Conservation (phyloP, 1,284 basidiomycete genomes). For the Sporisorium reilianum region DNA sequence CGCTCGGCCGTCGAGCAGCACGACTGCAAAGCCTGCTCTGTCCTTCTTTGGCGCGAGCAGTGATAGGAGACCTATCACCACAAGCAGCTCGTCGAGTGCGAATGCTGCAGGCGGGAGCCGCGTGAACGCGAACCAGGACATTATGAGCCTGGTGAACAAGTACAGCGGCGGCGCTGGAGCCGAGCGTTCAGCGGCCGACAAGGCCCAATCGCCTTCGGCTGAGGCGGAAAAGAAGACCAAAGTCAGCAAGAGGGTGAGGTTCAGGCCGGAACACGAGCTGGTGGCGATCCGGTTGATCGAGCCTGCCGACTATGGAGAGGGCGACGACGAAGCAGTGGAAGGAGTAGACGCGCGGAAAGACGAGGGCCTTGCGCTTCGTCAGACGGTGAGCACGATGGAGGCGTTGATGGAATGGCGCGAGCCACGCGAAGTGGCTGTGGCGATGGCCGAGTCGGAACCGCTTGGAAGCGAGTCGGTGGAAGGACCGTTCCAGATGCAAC, state of each 20-base stretch:
- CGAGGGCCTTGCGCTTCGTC: slow-evolving; percentile 54
- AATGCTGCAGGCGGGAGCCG: slow-evolving; percentile 5
- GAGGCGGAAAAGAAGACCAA: slow-evolving; percentile 22
- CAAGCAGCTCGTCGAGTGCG: background rate
- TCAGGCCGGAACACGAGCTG: slow-evolving; percentile 55
- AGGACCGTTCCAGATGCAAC: slow-evolving; percentile 36
- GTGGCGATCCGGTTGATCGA: slow-evolving; percentile 52
- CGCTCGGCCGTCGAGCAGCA: slow-evolving; percentile 7
- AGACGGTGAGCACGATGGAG: slow-evolving; percentile 55
- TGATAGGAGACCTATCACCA: slow-evolving; percentile 8
- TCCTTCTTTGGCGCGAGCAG: slow-evolving; percentile 21
- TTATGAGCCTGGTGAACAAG: slow-evolving; percentile 48
- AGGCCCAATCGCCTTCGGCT: background rate
- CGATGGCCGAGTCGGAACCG: slow-evolving; percentile 1
- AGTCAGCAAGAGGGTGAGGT: slow-evolving; percentile 51
- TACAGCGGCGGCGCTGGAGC: slow-evolving; percentile 17
- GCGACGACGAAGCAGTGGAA: slow-evolving; percentile 16
- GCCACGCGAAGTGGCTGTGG: slow-evolving; percentile 19
- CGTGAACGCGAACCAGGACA: slow-evolving; percentile 15
- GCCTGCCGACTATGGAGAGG: slow-evolving; percentile 53
- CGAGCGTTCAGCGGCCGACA: slow-evolving; percentile 20
- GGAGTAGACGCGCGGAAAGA: slow-evolving; percentile 42
- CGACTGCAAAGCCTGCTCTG: slow-evolving; percentile 23
- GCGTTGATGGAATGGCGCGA: slow-evolving; percentile 54
- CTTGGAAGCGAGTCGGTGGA: slow-evolving; percentile 42